These are phyloP conservation scores for Chrysosphaeria jannelii DNA, from an alignment of 2,329 filamentous ascomycete species.

Conservation along the genomic window DNA sequence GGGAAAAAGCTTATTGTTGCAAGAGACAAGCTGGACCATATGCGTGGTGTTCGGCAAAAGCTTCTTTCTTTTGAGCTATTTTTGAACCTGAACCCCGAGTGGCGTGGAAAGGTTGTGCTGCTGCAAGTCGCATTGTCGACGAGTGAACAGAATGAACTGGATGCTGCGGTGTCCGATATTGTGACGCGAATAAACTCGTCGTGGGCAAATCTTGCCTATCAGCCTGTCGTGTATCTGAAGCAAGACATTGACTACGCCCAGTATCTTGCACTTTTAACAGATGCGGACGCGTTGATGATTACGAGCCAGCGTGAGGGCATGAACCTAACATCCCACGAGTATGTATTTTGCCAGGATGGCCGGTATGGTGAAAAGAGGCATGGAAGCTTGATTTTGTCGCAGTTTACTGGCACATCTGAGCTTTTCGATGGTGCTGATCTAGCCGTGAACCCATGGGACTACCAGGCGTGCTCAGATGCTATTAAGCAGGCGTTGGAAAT, in stretches of 20 bases:
- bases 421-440: slow-evolving; percentile 59
- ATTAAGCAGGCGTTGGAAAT: slow-evolving; percentile 67
- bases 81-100: slow-evolving; percentile 75
- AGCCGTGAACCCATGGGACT: slow-evolving; percentile 86
- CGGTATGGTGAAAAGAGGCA: slow-evolving; percentile 43
- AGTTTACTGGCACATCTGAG: slow-evolving; percentile 78
- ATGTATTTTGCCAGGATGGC: slow-evolving; percentile 76
- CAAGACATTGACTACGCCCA: slow-evolving; percentile 84
- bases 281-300: slow-evolving; percentile 80
- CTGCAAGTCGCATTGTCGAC: slow-evolving; percentile 85
- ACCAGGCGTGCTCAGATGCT: slow-evolving; percentile 58
- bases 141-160: slow-evolving; percentile 62
- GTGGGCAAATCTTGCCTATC: slow-evolving; percentile 72
- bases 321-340: slow-evolving; percentile 90
- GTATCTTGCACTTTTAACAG: slow-evolving; percentile 70
- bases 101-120: slow-evolving; percentile 62
- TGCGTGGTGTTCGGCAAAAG: slow-evolving; percentile 81
- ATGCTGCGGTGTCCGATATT: slow-evolving; percentile 73
- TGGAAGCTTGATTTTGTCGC: slow-evolving; percentile 69
- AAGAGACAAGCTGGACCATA: slow-evolving; percentile 76
- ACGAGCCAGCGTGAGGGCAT: slow-evolving; percentile 88
- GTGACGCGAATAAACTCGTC: slow-evolving; percentile 80
- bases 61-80: slow-evolving; percentile 78
- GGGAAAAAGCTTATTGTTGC: slow-evolving; percentile 79
- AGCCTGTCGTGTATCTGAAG: slow-evolving; percentile 76